Evolutionary conservation across 2,329 filamentous ascomycete genomes (phyloP), one percentile per base, ranked within the genome.

Genomic region (Nemania sp.): DNA sequence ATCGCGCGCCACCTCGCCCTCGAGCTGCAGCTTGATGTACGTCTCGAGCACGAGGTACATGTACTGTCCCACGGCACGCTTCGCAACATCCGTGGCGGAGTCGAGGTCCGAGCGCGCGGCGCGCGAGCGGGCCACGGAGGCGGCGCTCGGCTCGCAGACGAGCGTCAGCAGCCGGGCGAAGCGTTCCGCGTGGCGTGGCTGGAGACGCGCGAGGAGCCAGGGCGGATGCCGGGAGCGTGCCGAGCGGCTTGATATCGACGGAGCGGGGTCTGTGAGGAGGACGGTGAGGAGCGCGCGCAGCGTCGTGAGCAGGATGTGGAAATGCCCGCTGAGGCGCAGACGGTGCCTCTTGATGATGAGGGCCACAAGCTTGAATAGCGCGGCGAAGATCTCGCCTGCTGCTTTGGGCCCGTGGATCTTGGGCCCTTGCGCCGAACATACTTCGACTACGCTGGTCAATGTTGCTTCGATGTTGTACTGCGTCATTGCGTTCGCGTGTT

Each of bases 21-120:
- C 87, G 5, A 90, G 83, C 77, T 90, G 88, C 70, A 90, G 79
- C 78, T 86, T 87, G 70, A 90, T 82, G 73, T 90, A 91, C 62
- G 83, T 79, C 79, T 87, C 85, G 51, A 91, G 76, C 5, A 90
- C 79, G 32, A 87, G 78, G 72, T 88, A 88, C 85, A 91, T 89
- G 78, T 89, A 84, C 70, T 87, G 83, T 4, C 88, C 88, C 0
- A 88, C 88, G 6, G 86, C 87, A 18, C 87, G 83, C 79, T 89
- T 90, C 22, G 88, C 88, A 32, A 83, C 84, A 70, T 89, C 88
- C 1, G 85, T 88, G 1, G 87, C 88, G 26, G 88, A 89, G 73
- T 88, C 87, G 27, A 91, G 82, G 18, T 66, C 64, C 3, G 64
- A 62, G 26, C 59, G 77, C n/a, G n/a, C n/a, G 6, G 62, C 66